phyloP scores from a whole-genome alignment of 1,139 yeast genomes.

The Candida sp. region DNA sequence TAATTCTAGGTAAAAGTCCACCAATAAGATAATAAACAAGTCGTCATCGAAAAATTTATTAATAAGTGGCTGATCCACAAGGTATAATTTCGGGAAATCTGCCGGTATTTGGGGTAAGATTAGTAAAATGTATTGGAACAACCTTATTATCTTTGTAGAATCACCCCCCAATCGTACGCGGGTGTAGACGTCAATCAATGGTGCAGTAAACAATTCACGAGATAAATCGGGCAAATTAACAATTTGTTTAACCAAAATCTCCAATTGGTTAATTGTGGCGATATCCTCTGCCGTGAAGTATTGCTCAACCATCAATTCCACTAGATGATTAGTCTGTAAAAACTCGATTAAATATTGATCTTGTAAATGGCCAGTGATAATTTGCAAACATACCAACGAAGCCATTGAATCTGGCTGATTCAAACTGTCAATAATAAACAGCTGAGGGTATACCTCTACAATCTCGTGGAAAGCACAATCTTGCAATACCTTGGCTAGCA shows the following conservation, averaged over 20 bases:
- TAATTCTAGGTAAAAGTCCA: conserved; percentile 25
- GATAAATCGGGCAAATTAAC: conserved; percentile 7
- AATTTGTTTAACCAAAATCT: conserved; percentile 11
- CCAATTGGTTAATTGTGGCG: conserved; percentile 17
- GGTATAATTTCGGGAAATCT: conserved; percentile 7
- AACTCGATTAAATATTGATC: conserved; percentile 15
- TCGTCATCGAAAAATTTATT: conserved; percentile 19
- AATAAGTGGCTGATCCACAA: conserved; percentile 12
- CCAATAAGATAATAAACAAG: conserved; percentile 19
- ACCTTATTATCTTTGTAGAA: conserved; percentile 18
- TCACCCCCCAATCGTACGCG: conserved; percentile 9
- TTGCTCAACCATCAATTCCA: conserved; percentile 5
- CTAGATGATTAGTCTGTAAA: conserved; percentile 9
- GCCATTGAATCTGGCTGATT: conserved; percentile 8
- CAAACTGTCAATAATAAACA: conserved; percentile 16
- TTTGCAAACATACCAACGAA: conserved; percentile 15
- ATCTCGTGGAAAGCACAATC: conserved; percentile 15
- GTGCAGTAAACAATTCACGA: conserved; percentile 1
- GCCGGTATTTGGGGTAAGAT: conserved; percentile 10
- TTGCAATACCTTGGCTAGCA: conserved; percentile 20
- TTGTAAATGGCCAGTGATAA: conserved; percentile 14
- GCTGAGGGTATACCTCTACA: conserved; percentile 16
- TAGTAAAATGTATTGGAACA: conserved; percentile 19
- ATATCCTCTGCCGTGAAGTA: conserved; percentile 8
- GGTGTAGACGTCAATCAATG: conserved; percentile 3